Conservation (phyloP, 345 rosid genomes). For the Limnanthes douglasii region DNA sequence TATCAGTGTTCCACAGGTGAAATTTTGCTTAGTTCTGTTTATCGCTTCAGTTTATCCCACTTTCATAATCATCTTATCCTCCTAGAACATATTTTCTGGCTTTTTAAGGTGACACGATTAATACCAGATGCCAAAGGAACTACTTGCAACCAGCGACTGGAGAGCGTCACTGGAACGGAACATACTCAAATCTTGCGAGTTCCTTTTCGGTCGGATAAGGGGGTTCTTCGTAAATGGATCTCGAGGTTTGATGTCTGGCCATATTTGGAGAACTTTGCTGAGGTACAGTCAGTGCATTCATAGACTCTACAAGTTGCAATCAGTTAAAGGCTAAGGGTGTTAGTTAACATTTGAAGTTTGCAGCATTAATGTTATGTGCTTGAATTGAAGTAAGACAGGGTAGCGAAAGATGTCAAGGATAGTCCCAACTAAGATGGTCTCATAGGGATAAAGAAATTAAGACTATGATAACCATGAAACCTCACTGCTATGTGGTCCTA, state of each 20-base stretch:
- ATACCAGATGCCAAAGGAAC: constrained; percentile 96
- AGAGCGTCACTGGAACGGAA: constrained; percentile 91
- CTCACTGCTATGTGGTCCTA: too few relatives aligned
- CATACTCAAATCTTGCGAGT: constrained; percentile 70
- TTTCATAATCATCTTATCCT: not conserved
- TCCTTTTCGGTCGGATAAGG: constrained; percentile 87
- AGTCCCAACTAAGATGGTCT: too few relatives aligned
- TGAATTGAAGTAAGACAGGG: too few relatives aligned
- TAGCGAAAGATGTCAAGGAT: too few relatives aligned
- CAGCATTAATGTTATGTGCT: too few relatives aligned
- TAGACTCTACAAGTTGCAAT: too few relatives aligned
- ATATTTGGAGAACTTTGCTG: constrained; percentile 76
- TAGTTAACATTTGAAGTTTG: too few relatives aligned
- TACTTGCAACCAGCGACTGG: constrained; percentile 77
- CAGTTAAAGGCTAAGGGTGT: too few relatives aligned
- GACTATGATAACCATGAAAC: too few relatives aligned
- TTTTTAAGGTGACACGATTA: constrained; percentile 66
- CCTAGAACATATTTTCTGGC: constrained; percentile 8
- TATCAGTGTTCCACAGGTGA: too few relatives aligned
- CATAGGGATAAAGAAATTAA: too few relatives aligned
- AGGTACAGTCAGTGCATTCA: constrained; percentile 27
- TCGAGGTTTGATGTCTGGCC: constrained; percentile 99
- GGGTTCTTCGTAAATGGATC: constrained; percentile 85
- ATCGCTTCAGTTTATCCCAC: not conserved
- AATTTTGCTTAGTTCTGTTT: not conserved